Conservation (phyloP, 2,329 filamentous ascomycete species). For the Penicillium griseofulvum region DNA sequence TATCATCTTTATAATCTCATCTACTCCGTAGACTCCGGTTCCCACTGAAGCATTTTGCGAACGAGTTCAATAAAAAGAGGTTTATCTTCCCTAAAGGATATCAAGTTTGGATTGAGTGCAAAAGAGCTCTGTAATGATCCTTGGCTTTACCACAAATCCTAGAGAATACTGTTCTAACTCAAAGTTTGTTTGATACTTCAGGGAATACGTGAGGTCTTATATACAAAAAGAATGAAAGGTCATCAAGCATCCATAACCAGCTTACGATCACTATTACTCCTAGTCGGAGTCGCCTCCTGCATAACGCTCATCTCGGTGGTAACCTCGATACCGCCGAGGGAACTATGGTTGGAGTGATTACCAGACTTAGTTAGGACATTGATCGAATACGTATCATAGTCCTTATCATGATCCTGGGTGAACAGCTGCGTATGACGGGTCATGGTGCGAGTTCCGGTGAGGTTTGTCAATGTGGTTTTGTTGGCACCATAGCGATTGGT, state of each 20-base stretch:
- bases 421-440: constrained; percentile 20
- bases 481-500: constrained; percentile 24
- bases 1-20: too few species aligned
- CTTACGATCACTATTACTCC: constrained; percentile 21
- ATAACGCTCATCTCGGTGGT: constrained; percentile 30
- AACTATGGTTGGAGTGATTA: constrained; percentile 9
- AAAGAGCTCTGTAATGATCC: too few species aligned
- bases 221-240: not conserved
- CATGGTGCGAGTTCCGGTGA: constrained; percentile 15
- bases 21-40: too few species aligned
- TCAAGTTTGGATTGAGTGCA: too few species aligned
- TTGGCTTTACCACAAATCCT: too few species aligned
- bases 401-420: constrained; percentile 21
- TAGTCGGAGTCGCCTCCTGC: constrained; percentile 21
- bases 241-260: constrained; percentile 24
- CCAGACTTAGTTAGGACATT: constrained; percentile 22
- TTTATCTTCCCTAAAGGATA: too few species aligned
- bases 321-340: constrained; percentile 30
- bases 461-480: constrained; percentile 12
- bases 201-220: too few species aligned
- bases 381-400: constrained; percentile 31
- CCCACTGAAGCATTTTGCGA: too few species aligned
- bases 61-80: too few species aligned
- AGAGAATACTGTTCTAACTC: too few species aligned
- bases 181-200: too few species aligned